Base-by-base conservation (phyloP, 192 early-diverging fungal species). In the Coemansia sp. region DNA sequence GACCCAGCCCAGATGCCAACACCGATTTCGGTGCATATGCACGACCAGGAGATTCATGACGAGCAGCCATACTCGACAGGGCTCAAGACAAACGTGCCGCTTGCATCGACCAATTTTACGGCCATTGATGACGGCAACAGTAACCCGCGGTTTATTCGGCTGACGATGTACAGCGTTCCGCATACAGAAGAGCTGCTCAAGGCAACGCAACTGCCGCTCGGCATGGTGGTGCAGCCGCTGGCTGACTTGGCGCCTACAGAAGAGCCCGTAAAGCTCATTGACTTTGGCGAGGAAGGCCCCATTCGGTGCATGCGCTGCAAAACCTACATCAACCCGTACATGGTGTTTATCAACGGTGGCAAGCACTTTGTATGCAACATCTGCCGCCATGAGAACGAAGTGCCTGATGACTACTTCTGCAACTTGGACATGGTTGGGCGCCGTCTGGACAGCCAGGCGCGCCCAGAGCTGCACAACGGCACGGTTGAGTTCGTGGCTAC, bases 1-100 rank as follows among this genome's bases (percentile, higher is more conserved):
- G 93, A 99, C 63, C 94, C 95, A 2, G 88, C 92, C 76, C 91
- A 94, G 59, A 91, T 99, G 50, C 96, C 96, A 14, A 86, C 88
- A 16, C 94, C 95, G 18, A 81, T 92, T 9, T 74, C 80, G 18
- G 93, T 94, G 31, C 93, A 94, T 53, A 83, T 86, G 49, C 68
- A 73, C 14, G 94, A 99, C 64, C 92, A 96, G 61, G 65, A 80
- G 18, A 45, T 79, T 7, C 88, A 89, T 69, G 78, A 75, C 36
- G 75, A 79, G 19, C 61, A 81, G 47, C 79, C 85, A 9, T 99
- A 86, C 80, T 81, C 83, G 33, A 94, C 95, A 0, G 83, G 77
- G 11, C 77, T 83, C 11, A 85, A 81, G 53, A 81, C 81, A 3
- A 69, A 82, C 10, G 84, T 89, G 13, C 96, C 96, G 13, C 71